These are phyloP conservation scores for Draba incana DNA, from an alignment of 345 rosid genomes.

Conservation along the genomic window DNA sequence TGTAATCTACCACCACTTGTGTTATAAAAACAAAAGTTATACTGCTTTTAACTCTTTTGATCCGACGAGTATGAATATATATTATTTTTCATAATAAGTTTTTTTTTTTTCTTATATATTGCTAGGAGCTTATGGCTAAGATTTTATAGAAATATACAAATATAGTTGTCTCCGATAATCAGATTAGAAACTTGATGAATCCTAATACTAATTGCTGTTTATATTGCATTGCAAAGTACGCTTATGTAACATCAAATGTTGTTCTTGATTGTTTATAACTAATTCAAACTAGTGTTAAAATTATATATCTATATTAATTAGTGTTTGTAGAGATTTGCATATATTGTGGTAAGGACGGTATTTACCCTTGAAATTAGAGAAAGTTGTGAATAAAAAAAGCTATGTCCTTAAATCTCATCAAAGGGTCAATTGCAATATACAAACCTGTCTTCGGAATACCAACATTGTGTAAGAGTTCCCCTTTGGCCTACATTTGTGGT, in stretches of 20 bases:
- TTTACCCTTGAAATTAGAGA: background rate
- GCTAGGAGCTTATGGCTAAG: background rate
- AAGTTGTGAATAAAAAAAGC: background rate
- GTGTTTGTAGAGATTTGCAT: constrained; percentile 5
- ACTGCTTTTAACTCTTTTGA: constrained; percentile 14
- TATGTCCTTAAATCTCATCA: constrained; percentile 35
- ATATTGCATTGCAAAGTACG: background rate
- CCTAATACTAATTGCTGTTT: background rate
- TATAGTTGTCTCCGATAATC: background rate
- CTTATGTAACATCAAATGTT: background rate
- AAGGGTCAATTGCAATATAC: constrained; percentile 36
- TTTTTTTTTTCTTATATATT: background rate
- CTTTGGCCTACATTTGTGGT: constrained; percentile 47
- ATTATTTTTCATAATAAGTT: background rate
- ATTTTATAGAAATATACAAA: background rate
- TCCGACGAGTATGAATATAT: background rate
- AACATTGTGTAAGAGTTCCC: constrained; percentile 47
- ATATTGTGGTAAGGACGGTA: background rate
- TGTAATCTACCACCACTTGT: constrained; percentile 2
- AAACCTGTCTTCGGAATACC: constrained; percentile 40
- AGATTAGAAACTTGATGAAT: background rate
- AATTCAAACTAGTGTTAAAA: background rate
- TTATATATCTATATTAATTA: background rate
- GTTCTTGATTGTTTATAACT: background rate
- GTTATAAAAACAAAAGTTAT: background rate